phyloP scores from a whole-genome alignment of 108 stramenopile species.

The Stephanodiscus triporus region DNA sequence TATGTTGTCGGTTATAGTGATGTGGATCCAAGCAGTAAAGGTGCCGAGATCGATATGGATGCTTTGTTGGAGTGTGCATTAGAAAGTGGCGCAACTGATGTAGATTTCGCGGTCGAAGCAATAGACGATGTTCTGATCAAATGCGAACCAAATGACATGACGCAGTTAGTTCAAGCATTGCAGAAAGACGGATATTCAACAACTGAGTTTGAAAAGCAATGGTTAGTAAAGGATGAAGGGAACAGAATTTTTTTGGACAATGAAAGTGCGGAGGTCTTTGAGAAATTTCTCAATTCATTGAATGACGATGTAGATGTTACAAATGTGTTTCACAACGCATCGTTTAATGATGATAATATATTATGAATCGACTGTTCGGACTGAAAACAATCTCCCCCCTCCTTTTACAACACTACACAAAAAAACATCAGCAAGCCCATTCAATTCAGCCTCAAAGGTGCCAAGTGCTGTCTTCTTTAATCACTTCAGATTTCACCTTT shows the following conservation, averaged over 20 bases:
- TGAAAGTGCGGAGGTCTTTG: conserved; percentile 53
- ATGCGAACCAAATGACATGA: conserved; percentile 60
- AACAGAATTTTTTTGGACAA: conserved; percentile 45
- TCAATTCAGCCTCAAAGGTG: background rate
- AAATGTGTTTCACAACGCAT: conserved; percentile 69
- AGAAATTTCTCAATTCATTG: conserved; percentile 61
- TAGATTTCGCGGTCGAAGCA: conserved; percentile 49
- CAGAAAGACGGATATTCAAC: conserved; percentile 38
- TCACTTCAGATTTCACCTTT: no score
- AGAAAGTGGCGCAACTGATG: conserved; percentile 69
- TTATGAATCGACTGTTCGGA: background rate
- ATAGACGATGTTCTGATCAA: conserved; percentile 46
- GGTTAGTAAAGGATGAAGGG: conserved; percentile 53
- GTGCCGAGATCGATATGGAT: conserved; percentile 56
- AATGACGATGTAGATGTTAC: conserved; percentile 76
- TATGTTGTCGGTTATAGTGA: conserved; percentile 23
- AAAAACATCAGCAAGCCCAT: background rate
- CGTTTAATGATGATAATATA: conserved; percentile 9
- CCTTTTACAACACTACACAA: background rate
- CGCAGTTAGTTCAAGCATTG: conserved; percentile 53
- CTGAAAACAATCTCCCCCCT: background rate
- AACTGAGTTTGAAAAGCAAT: conserved; percentile 64
- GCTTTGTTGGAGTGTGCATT: conserved; percentile 68
- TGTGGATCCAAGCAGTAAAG: conserved; percentile 46
- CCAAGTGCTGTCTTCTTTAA: background rate